Evolutionary conservation across 225 moss, liverwort and hornwort species (phyloP).

Genomic region (Rhytidiadelphus loreus): DNA sequence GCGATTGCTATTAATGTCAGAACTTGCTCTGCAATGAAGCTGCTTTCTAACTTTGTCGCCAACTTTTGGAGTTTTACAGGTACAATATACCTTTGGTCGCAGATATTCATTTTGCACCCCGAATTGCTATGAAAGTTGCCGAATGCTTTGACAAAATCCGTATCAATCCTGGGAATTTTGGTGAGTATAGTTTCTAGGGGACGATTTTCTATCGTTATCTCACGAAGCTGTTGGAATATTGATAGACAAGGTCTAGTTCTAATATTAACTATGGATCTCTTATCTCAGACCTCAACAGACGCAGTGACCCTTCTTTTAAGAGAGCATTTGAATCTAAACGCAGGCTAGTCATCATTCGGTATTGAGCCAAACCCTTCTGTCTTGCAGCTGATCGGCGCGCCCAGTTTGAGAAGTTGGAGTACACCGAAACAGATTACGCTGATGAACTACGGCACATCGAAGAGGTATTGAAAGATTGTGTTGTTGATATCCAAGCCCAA

Average conservation of each 20-base stretch:
- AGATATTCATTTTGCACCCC: constrained; percentile 92
- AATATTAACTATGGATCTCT: background rate
- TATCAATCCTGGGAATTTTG: constrained; percentile 96
- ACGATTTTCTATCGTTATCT: constrained; percentile 9
- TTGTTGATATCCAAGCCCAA: background rate
- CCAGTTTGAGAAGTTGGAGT: constrained; percentile 77
- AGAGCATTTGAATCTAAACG: background rate
- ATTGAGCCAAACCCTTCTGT: background rate
- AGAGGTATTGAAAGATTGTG: constrained; percentile 33
- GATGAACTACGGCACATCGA: constrained; percentile 81
- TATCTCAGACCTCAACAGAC: background rate
- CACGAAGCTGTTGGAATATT: constrained; percentile 20
- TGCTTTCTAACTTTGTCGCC: background rate
- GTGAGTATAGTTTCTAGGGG: constrained; percentile 22
- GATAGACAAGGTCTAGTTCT: background rate
- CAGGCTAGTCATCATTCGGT: background rate
- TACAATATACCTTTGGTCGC: constrained; percentile 86
- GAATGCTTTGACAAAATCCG: constrained; percentile 98
- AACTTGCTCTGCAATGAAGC: background rate
- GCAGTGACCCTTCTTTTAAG: background rate
- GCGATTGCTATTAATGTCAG: background rate
- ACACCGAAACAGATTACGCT: constrained; percentile 71
- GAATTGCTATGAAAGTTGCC: constrained; percentile 82
- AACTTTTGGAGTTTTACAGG: constrained; percentile 23
- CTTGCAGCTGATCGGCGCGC: constrained; percentile 86